phyloP scores from a whole-genome alignment of 768 basidiomycete genomes.

The Suillus subalutaceus region DNA sequence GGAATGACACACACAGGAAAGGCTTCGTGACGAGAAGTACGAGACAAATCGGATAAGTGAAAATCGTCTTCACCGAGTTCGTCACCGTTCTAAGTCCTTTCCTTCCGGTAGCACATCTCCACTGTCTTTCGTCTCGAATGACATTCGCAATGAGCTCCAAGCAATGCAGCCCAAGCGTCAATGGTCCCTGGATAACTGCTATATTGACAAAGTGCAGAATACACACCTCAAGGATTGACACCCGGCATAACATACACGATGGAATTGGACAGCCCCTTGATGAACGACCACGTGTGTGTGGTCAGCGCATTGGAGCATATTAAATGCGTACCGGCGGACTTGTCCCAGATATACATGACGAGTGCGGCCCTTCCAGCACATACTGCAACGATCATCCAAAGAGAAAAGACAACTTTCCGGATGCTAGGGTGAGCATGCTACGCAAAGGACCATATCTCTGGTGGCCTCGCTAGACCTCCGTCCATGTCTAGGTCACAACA shows the following conservation, averaged over 20 bases:
- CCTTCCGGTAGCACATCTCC: background rate
- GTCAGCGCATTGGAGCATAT: background rate
- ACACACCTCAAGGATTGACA: constrained; percentile 16
- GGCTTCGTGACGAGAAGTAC: constrained; percentile 19
- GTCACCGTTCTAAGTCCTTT: background rate
- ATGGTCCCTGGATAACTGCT: constrained; percentile 29
- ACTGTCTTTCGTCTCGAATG: background rate
- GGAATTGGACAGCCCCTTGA: constrained; percentile 14
- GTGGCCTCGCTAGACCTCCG: background rate
- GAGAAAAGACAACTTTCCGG: background rate
- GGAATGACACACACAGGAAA: constrained; percentile 26
- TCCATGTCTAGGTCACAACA: background rate
- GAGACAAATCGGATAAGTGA: no score
- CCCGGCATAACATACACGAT: constrained; percentile 15
- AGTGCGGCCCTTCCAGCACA: constrained; percentile 25
- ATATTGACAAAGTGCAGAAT: constrained; percentile 27
- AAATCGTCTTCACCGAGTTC: background rate
- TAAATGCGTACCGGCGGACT: constrained; percentile 6
- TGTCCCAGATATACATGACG: background rate
- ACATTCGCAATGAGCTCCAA: constrained; percentile 31
- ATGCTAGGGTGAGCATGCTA: background rate
- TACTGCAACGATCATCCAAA: background rate
- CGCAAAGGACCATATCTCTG: background rate
- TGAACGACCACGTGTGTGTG: constrained; percentile 25
- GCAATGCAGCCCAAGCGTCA: constrained; percentile 32